A percentile compares a stretch with the other conserved stretches of the same genome.
phyloP scores from a whole-genome alignment of 1,284 basidiomycete species.

The Paramarasmius palmivorus region DNA sequence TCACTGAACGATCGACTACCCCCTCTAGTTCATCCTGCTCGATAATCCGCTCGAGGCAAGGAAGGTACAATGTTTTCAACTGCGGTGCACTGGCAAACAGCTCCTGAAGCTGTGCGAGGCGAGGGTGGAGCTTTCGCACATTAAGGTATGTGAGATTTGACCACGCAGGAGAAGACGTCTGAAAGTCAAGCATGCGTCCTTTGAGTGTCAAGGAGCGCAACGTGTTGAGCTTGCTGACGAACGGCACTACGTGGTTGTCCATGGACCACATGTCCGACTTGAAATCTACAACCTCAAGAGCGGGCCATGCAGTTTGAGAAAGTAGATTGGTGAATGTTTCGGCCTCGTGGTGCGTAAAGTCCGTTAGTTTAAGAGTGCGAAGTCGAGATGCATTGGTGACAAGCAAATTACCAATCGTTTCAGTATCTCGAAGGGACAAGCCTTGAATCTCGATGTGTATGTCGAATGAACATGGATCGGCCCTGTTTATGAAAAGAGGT shows the following conservation, averaged over 20 bases:
- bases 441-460: neutral
- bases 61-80: constrained; percentile 17
- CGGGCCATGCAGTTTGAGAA: neutral
- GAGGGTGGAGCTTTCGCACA: constrained; percentile 17
- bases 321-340: neutral
- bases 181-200: constrained; percentile 12
- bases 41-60: neutral
- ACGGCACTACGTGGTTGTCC: neutral
- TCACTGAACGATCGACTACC: neutral
- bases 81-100: constrained; percentile 17
- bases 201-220: constrained; percentile 17
- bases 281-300: neutral
- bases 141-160: constrained; percentile 19
- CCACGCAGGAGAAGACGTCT: constrained; percentile 10
- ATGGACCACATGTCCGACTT: neutral
- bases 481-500: constrained; percentile 29
- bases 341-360: neutral
- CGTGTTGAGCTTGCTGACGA: neutral
- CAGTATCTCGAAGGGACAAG: neutral
- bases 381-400: neutral
- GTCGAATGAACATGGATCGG: constrained; percentile 23
- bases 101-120: constrained; percentile 14
- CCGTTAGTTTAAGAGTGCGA: neutral
- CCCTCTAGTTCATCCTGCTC: neutral
- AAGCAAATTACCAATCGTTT: too few species aligned